These are phyloP conservation scores for Trichoderma atroviride DNA, from an alignment of 2,329 filamentous ascomycete genomes.

Conservation along the genomic window DNA sequence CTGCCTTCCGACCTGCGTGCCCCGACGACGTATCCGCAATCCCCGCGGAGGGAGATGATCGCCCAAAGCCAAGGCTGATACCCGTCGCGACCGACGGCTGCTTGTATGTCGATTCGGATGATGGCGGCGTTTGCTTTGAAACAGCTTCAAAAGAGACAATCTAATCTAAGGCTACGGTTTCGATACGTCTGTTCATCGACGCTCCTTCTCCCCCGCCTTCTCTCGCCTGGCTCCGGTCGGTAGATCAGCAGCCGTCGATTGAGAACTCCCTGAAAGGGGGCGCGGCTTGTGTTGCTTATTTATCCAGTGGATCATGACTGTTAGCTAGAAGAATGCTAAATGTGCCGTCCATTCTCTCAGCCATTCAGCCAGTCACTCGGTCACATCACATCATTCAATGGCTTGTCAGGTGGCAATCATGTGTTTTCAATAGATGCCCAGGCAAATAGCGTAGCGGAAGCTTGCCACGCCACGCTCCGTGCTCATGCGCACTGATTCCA, in stretches of 20 bases:
- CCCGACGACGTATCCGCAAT: constrained; percentile 5
- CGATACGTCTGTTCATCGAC: neutral
- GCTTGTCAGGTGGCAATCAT: constrained; percentile 18
- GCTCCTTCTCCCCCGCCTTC: neutral
- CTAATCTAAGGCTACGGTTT: neutral
- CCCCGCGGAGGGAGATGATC: neutral
- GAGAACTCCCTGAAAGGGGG: constrained; percentile 7
- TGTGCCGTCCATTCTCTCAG: neutral
- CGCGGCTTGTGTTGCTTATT: neutral
- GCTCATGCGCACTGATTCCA: constrained; percentile 2
- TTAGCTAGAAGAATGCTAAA: constrained; percentile 1
- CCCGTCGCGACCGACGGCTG: neutral
- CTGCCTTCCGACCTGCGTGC: neutral
- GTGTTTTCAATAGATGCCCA: constrained; percentile 22
- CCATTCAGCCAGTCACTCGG: neutral
- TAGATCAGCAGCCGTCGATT: neutral
- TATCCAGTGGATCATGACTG: constrained; percentile 9
- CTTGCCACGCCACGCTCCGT: constrained; percentile 23
- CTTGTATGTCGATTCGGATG: neutral
- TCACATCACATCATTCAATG: constrained; percentile 22
- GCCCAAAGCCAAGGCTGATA: neutral
- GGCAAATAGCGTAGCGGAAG: constrained; percentile 11
- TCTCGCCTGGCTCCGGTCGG: constrained; percentile 6
- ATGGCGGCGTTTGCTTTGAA: neutral
- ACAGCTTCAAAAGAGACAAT: neutral